Base-by-base conservation (phyloP, 2,329 filamentous ascomycete genomes). In the Ceratocystis cacaofunesta region DNA sequence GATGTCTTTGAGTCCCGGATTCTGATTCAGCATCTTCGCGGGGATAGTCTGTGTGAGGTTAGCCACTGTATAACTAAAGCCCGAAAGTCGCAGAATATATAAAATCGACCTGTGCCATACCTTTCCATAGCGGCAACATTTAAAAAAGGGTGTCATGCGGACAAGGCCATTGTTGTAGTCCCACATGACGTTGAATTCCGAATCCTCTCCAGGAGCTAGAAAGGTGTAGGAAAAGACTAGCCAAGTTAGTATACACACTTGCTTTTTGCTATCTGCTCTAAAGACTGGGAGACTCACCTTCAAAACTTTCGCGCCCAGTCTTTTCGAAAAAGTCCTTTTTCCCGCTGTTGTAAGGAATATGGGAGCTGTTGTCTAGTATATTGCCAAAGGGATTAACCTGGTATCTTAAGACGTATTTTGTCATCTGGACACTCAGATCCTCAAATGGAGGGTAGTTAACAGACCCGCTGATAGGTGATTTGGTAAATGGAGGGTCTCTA, bases 151-250 rank as follows among this genome's bases (percentile, higher is more conserved):
- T 1, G 92, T 96, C 75, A 95, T 95, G 68, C 92, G 86, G 68
- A 97, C 92, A 36, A 97, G 85, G 7, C 94, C 94, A 68, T 92
- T 85, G 71, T 95, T 92, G 77, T 96, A 96, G 75, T 99, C 94
- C 94, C 94, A 99, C 84, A 96, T 91, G 68, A 97, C 85, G 0
- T 83, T 84, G 73, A 88, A 92, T 63, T 82, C 79, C 68, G 79
- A 81, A 1, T 86, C 81, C 58, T 88, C 82, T 10, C 80, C 84
- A 0, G 88, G 88, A 2, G 87, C 73, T 70, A 80, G 82, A 78
- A 95, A 96, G 44, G 83, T 85, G 74, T 96, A 97, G 70, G 91
- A 85, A 73, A 92, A 92, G 30, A 90, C 89, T 94, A 68, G 41
- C 12, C 41, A 32, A 28, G 58, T 46, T 61, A 63, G 44, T n/a